Percentiles rank a stretch among this genome's conserved stretches.
phyloP scores from a whole-genome alignment of 73 alveolate genomes.

The Tetrahymena elliotti region DNA sequence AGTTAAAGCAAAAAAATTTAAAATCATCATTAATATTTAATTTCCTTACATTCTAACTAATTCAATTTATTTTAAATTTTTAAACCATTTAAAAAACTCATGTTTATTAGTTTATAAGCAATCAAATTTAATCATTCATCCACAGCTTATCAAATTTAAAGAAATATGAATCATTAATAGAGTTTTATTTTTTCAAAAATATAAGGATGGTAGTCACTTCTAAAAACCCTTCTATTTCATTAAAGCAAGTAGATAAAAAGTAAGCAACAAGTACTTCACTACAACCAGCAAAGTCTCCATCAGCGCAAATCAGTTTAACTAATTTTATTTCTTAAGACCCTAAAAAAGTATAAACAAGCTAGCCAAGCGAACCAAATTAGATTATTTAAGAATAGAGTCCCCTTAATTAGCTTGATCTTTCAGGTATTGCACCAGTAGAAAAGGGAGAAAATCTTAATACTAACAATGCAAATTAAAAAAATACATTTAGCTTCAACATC shows the following conservation, averaged over 20 bases:
- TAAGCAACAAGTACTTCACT: neutral
- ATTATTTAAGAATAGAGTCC: neutral
- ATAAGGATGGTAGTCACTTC: neutral
- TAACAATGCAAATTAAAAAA: neutral
- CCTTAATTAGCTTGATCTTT: neutral
- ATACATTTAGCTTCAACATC: neutral
- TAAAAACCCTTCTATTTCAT: neutral
- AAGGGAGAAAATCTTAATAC: neutral
- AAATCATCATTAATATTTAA: neutral
- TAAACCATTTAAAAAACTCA: neutral
- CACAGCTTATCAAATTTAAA: neutral
- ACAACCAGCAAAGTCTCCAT: neutral
- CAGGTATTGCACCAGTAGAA: neutral
- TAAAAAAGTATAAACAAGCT: neutral
- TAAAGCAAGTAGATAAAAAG: neutral
- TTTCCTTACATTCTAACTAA: neutral
- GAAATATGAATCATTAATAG: neutral
- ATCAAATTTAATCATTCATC: neutral
- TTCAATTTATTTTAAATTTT: neutral
- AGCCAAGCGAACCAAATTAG: neutral
- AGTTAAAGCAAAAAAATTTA: too few species aligned
- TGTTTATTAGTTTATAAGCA: too few species aligned
- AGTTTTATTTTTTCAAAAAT: too few species aligned
- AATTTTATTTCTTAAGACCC: neutral
- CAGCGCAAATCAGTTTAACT: neutral